phyloP scores from a whole-genome alignment of 495 filamentous ascomycete species.

The Penicillium antarcticum region DNA sequence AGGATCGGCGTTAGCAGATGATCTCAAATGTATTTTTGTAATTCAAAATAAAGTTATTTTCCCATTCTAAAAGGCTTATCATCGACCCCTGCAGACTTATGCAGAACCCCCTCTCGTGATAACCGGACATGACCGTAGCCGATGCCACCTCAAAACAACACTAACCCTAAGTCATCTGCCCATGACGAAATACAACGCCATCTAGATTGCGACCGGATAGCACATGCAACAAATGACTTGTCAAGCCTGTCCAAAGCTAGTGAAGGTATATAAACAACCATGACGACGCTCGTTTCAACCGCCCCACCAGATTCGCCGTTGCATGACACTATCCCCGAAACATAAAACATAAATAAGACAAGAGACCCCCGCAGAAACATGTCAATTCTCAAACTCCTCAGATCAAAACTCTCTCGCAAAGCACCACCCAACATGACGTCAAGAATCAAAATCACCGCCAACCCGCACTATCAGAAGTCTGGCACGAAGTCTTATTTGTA shows the following conservation, averaged over 20 bases:
- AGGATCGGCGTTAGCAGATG: constrained; percentile 23
- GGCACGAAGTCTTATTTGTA: constrained; percentile 73
- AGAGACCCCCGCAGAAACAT: background rate
- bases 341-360: background rate
- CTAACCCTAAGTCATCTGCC: constrained; percentile 9
- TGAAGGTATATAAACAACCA: background rate
- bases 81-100: constrained; percentile 3
- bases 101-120: background rate
- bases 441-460: constrained; percentile 49
- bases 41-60: constrained; percentile 20
- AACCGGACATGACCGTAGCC: constrained; percentile 13
- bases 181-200: constrained; percentile 16
- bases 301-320: background rate
- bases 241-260: background rate
- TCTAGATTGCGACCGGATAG: background rate
- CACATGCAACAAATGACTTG: background rate
- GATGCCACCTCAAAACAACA: constrained; percentile 14
- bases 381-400: constrained; percentile 15
- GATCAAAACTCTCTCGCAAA: constrained; percentile 12
- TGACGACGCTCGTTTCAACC: background rate
- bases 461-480: constrained; percentile 60
- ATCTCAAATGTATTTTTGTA: constrained; percentile 15
- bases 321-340: background rate
- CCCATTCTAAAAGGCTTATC: constrained; percentile 15
- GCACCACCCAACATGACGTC: constrained; percentile 29